A percentile compares a stretch with the other conserved stretches of the same genome.
These are phyloP conservation scores for Boletus smithii DNA, from an alignment of 1,284 basidiomycete species.

Conservation along the genomic window DNA sequence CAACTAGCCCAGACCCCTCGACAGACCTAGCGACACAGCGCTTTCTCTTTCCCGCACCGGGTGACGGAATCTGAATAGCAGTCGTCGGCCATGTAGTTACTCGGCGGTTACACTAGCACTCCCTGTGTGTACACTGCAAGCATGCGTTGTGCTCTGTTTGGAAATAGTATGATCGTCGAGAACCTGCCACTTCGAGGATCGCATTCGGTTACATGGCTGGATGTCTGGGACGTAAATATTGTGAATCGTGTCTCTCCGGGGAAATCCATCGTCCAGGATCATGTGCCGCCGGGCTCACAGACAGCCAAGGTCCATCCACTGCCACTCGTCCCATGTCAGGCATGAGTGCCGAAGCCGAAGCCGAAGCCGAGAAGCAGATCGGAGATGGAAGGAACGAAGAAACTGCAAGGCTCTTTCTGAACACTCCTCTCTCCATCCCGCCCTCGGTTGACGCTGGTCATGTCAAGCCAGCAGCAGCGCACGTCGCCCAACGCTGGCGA, in stretches of 20 bases:
- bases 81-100: too few species aligned
- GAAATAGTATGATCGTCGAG: not conserved
- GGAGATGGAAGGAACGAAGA: conserved; percentile 21
- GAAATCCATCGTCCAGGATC: not conserved
- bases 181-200: too few species aligned
- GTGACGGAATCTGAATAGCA: conserved; percentile 15
- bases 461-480: too few species aligned
- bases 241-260: not conserved
- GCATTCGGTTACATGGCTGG: too few species aligned
- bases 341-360: not conserved
- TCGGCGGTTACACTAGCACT: too few species aligned
- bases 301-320: conserved; percentile 3
- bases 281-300: conserved; percentile 1
- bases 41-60: conserved; percentile 20
- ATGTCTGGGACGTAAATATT: conserved; percentile 9
- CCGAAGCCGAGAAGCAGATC: conserved; percentile 20
- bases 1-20: conserved; percentile 19
- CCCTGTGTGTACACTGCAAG: not conserved
- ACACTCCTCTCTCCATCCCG: not conserved
- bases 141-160: not conserved
- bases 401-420: not conserved
- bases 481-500: too few species aligned
- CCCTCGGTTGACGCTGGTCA: too few species aligned
- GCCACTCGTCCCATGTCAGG: conserved; percentile 12
- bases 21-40: conserved; percentile 17